These are phyloP conservation scores for Scalesia atractyloides DNA, from an alignment of 129 eudicot genomes.

Conservation along the genomic window DNA sequence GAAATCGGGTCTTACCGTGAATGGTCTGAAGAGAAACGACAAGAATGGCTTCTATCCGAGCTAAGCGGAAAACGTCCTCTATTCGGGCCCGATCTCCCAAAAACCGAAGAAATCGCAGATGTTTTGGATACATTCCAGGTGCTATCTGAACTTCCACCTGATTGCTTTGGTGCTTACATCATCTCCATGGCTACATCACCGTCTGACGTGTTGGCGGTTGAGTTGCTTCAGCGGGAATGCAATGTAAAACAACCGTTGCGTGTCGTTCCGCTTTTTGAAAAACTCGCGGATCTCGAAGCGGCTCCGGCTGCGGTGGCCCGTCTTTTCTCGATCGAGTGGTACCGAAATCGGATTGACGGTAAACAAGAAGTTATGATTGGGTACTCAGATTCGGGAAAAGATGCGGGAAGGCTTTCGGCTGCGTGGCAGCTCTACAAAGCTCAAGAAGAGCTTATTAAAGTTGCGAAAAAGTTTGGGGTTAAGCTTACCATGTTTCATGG, in stretches of 20 bases:
- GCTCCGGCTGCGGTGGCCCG: slow-evolving; percentile 98
- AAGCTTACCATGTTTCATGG: slow-evolving; percentile 98
- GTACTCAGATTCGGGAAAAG: slow-evolving; percentile 96
- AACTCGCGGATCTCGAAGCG: slow-evolving; percentile 80
- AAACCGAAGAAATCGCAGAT: slow-evolving; percentile 92
- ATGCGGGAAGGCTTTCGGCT: slow-evolving; percentile 94
- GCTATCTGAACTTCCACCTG: slow-evolving; percentile 85
- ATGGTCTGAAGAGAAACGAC: slow-evolving; percentile 86
- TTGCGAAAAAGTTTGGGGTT: slow-evolving; percentile 76
- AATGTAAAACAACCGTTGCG: slow-evolving; percentile 77
- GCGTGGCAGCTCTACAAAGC: slow-evolving; percentile 98
- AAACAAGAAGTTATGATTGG: slow-evolving; percentile 99
- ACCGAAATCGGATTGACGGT: slow-evolving; percentile 72
- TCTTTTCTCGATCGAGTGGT: slow-evolving; percentile 95
- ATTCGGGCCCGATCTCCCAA: slow-evolving; percentile 87
- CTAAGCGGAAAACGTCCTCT: slow-evolving; percentile 86
- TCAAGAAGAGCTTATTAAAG: slow-evolving; percentile 91
- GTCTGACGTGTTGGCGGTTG: slow-evolving; percentile 95
- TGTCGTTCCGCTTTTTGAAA: slow-evolving; percentile 96
- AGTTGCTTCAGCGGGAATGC: slow-evolving; percentile 93
- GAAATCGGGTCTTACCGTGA: slow-evolving; percentile 88
- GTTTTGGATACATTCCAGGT: slow-evolving; percentile 84
- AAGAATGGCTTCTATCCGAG: slow-evolving; percentile 95
- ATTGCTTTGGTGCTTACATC: slow-evolving; percentile 97
- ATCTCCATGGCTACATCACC: slow-evolving; percentile 99